These are phyloP conservation scores for Holtermannia corniformis DNA, from an alignment of 768 basidiomycete genomes.

Conservation along the genomic window DNA sequence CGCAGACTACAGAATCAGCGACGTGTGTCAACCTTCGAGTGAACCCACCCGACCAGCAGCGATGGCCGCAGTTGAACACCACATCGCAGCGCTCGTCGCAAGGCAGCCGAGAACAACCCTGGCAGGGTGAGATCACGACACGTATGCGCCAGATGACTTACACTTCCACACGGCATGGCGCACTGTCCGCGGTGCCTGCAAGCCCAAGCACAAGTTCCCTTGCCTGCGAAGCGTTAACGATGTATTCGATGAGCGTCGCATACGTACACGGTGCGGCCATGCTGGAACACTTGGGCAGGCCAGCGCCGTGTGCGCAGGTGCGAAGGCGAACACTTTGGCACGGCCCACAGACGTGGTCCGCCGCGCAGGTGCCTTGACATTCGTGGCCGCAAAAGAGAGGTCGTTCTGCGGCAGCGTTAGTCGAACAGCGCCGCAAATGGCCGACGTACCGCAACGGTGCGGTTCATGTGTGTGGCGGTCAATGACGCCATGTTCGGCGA, in stretches of 20 bases:
- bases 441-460: conserved; percentile 1
- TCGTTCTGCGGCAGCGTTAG: too few species aligned
- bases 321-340: conserved; percentile 51
- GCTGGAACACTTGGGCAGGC: too few species aligned
- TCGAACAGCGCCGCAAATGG: too few species aligned
- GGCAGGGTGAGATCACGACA: background rate
- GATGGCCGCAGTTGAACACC: conserved; percentile 53
- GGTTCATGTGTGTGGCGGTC: background rate
- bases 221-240: conserved; percentile 47
- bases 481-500: background rate
- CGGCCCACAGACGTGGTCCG: conserved; percentile 48
- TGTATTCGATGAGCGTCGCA: too few species aligned
- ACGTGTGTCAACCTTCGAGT: background rate
- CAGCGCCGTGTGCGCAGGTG: conserved; percentile 49
- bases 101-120: conserved; percentile 60
- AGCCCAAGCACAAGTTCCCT: conserved; percentile 54
- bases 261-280: too few species aligned
- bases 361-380: conserved; percentile 48
- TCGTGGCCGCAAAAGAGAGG: conserved; percentile 28
- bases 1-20: conserved; percentile 49
- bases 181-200: conserved; percentile 54
- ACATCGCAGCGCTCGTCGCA: conserved; percentile 53
- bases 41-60: conserved; percentile 55
- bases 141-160: conserved; percentile 38
- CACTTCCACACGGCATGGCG: conserved; percentile 60